Percentiles rank a stretch among this genome's conserved stretches.
These are phyloP conservation scores for Corrigiola litoralis DNA, from an alignment of 179 eudicot species.

Conservation along the genomic window DNA sequence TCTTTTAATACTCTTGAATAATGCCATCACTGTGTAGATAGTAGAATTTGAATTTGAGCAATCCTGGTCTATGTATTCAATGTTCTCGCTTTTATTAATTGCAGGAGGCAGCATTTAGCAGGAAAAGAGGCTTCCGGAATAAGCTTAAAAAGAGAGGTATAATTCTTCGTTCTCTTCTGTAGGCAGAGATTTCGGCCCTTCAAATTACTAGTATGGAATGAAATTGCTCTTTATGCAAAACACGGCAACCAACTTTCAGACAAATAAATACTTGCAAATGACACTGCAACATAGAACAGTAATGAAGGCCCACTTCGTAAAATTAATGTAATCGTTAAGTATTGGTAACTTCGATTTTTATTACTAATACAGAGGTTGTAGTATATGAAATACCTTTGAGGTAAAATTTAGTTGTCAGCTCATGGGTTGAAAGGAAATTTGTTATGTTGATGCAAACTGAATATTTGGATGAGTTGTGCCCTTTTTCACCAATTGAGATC, in stretches of 20 bases:
- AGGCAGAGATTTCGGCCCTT: not conserved
- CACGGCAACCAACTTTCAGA: not conserved
- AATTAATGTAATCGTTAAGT: too few species aligned
- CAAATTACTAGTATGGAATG: too few species aligned
- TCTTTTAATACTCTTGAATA: not conserved
- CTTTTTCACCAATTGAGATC: too few species aligned
- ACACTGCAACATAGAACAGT: too few species aligned
- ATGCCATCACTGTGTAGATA: not conserved
- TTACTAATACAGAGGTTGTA: too few species aligned
- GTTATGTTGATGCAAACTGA: not conserved
- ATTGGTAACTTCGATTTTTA: too few species aligned
- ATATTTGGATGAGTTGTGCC: not conserved
- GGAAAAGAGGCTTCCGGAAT: slow-evolving; percentile 92
- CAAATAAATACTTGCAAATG: too few species aligned
- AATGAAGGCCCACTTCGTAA: too few species aligned
- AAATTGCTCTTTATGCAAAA: not conserved
- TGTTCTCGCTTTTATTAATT: slow-evolving; percentile 11
- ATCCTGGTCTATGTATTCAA: not conserved
- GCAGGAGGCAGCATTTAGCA: slow-evolving; percentile 98
- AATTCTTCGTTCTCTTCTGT: not conserved
- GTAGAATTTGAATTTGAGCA: not conserved
- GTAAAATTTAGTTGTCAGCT: not conserved
- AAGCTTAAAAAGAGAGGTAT: slow-evolving; percentile 77
- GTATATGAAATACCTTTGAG: too few species aligned
- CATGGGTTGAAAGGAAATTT: too few species aligned